A percentile compares a stretch with the other conserved stretches of the same genome.
Evolutionary conservation across 768 basidiomycete species (phyloP).

Genomic region (Psilocybe sp.): DNA sequence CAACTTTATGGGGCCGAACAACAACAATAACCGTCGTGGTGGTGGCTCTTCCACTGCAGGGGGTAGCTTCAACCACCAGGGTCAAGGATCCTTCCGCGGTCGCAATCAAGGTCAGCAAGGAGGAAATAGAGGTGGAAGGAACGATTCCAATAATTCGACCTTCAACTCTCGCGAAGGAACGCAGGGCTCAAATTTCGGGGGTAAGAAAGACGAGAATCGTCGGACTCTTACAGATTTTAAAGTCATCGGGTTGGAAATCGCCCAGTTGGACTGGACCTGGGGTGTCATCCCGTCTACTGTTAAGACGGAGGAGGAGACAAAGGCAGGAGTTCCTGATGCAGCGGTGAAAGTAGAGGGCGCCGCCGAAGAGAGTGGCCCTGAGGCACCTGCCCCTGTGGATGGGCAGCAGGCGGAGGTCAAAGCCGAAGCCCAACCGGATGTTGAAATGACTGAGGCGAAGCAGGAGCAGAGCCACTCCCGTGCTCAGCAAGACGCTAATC

Average conservation of each 20-base stretch:
- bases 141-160: conserved; percentile 37
- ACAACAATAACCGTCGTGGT: conserved; percentile 61
- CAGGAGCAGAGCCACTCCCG: conserved; percentile 27
- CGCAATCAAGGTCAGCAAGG: conserved; percentile 58
- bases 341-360: conserved; percentile 30
- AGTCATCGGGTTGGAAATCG: conserved; percentile 87
- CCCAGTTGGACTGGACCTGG: conserved; percentile 86
- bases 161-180: conserved; percentile 51
- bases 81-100: conserved; percentile 53
- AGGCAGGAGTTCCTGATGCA: conserved; percentile 28
- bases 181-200: conserved; percentile 41
- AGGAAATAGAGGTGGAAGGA: conserved; percentile 35
- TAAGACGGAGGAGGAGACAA: conserved; percentile 30
- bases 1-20: conserved; percentile 55
- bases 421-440: conserved; percentile 22
- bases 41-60: conserved; percentile 19
- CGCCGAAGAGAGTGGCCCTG: conserved; percentile 23
- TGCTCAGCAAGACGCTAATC: conserved; percentile 36
- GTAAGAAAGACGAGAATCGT: conserved; percentile 86
- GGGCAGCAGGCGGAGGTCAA: conserved; percentile 25
- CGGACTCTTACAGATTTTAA: conserved; percentile 98
- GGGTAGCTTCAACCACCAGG: conserved; percentile 37
- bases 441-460: conserved; percentile 27
- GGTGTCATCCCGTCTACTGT: conserved; percentile 50
- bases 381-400: conserved; percentile 15